phyloP scores from a whole-genome alignment of 495 filamentous ascomycete genomes.

The Neurospora sp. region DNA sequence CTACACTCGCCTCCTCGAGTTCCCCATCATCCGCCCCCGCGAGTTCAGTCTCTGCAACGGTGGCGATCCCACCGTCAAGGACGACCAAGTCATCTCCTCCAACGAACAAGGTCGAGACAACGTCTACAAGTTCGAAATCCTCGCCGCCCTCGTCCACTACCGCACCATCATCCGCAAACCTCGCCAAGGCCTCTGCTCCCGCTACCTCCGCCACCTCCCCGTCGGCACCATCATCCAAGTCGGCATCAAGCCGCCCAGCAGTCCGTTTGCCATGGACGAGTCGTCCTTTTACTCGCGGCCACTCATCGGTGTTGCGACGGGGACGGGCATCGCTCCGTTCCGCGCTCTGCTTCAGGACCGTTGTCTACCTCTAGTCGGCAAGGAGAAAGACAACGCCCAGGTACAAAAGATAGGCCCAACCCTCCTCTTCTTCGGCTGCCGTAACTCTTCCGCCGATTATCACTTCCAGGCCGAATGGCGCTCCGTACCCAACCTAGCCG shows the following conservation, averaged over 20 bases:
- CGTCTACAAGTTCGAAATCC: slow-evolving; percentile 50
- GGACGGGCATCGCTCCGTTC: slow-evolving; percentile 86
- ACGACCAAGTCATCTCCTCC: background rate
- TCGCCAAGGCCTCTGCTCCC: slow-evolving; percentile 80
- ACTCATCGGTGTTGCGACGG: slow-evolving; percentile 73
- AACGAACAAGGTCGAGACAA: background rate
- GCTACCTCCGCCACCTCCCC: slow-evolving; percentile 60
- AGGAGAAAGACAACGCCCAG: slow-evolving; percentile 4
- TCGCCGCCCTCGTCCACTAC: slow-evolving; percentile 89
- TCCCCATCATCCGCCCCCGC: slow-evolving; percentile 67
- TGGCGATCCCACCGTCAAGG: slow-evolving; percentile 25
- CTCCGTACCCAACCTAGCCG: slow-evolving; percentile 31
- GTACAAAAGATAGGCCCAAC: slow-evolving; percentile 11
- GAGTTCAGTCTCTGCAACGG: slow-evolving; percentile 87
- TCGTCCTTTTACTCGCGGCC: slow-evolving; percentile 28
- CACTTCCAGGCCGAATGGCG: slow-evolving; percentile 74
- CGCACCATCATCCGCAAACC: slow-evolving; percentile 77
- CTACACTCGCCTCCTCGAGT: slow-evolving; percentile 54
- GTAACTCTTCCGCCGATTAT: slow-evolving; percentile 63
- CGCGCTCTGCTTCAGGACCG: slow-evolving; percentile 70
- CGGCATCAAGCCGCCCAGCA: slow-evolving; percentile 29
- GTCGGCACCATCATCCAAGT: slow-evolving; percentile 49
- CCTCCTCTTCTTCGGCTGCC: slow-evolving; percentile 69
- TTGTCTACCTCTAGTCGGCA: background rate
- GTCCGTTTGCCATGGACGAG: slow-evolving; percentile 4